Evolutionary conservation across 495 filamentous ascomycete species (phyloP).

Genomic region (Arthonia radiata): DNA sequence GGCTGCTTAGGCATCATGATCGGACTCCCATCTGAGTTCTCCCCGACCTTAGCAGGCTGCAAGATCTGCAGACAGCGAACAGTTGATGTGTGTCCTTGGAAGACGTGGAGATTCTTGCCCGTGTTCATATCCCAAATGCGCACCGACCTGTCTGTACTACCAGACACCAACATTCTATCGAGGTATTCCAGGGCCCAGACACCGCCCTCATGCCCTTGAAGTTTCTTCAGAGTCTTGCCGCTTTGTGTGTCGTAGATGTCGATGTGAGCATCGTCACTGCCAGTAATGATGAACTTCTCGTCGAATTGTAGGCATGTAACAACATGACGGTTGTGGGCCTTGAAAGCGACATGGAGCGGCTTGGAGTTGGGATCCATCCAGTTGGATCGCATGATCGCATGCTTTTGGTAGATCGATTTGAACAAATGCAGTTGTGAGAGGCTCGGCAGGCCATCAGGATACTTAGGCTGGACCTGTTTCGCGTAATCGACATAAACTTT

Average conservation of each 20-base stretch:
- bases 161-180: constrained; percentile 83
- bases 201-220: constrained; percentile 87
- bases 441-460: constrained; percentile 54
- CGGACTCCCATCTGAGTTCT: constrained; percentile 40
- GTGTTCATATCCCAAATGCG: constrained; percentile 93
- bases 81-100: constrained; percentile 92
- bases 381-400: constrained; percentile 63
- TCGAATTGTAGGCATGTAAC: constrained; percentile 97
- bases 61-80: constrained; percentile 91
- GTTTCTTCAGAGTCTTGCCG: constrained; percentile 52
- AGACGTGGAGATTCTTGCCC: constrained; percentile 76
- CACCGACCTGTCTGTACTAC: constrained; percentile 87
- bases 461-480: too few relatives aligned
- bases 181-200: constrained; percentile 97
- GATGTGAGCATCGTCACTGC: constrained; percentile 93
- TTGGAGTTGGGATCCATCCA: constrained; percentile 74
- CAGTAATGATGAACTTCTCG: constrained; percentile 89
- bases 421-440: constrained; percentile 70
- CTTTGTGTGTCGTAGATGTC: constrained; percentile 97
- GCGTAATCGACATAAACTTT: too few relatives aligned
- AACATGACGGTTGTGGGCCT: constrained; percentile 83
- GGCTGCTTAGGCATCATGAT: constrained; percentile 80
- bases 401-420: constrained; percentile 86
- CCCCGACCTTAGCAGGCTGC: constrained; percentile 57
- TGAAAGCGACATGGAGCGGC: constrained; percentile 86